Base-by-base conservation (phyloP, 2,329 filamentous ascomycete genomes). In the Phyllosticta citribraziliensis region DNA sequence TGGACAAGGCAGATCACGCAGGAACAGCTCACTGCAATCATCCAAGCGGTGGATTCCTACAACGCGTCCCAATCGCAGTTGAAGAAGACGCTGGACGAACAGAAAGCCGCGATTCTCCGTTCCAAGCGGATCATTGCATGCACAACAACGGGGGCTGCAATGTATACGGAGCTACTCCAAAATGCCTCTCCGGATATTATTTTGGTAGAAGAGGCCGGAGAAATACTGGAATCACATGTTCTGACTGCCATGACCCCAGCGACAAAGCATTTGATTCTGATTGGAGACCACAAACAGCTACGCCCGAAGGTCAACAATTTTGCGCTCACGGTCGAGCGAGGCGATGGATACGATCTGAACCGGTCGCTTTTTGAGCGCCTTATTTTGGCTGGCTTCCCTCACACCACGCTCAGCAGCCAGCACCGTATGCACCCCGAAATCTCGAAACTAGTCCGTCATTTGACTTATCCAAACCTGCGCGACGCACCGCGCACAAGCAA, bases 231-330 rank as follows among this genome's bases (percentile, higher is more conserved):
- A 69, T 78, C 79, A 1, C 87, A 90, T 65, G 76, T 88, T 1
- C 70, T 90, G 0, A 82, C 87, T 0, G 81, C 87, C 0, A 66
- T 90, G 61, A 75, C 77, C 0, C 69, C 79, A 0, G 71, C 78
- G 0, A 82, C 82, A 0, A 80, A 87, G 63, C 85, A 90, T 50
- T 68, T 89, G 1, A 79, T 90, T 0, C 70, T 89, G 2, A 90
- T 91, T 11, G 88, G 88, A 0, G 88, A 91, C 59, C 87, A 91
- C 68, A 82, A 87, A 60, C 88, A 91, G 64, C 78, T 91, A 0
- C 82, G 87, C 0, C 88, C 88, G 0, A 88, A 89, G 65, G 77
- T 83, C 59, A 85, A 81, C 40, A 83, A 79, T 58, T 88, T 84
- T 65, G 71, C 69, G 0, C 70, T 91, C 0, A 83, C 78, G 0